These are phyloP conservation scores for Eimeria sp. DNA, from an alignment of 169 alveolate species.

Conservation along the genomic window DNA sequence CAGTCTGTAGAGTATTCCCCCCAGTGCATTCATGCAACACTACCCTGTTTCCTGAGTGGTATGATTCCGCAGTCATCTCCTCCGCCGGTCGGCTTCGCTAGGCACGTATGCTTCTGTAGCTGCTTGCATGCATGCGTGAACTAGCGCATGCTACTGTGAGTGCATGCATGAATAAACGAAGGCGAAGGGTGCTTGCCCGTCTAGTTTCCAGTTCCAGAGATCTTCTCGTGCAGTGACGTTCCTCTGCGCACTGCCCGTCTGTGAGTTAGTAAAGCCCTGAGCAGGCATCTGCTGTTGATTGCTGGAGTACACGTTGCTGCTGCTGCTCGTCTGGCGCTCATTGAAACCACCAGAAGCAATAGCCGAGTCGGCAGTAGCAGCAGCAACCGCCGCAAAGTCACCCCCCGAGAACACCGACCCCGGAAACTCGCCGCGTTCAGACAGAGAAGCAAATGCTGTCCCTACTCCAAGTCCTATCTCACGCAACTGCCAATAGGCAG, in stretches of 20 bases:
- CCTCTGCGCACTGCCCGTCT: neutral
- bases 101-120: neutral
- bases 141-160: neutral
- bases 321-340: neutral
- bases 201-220: slow-evolving; percentile 26
- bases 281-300: neutral
- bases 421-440: slow-evolving; percentile 57
- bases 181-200: slow-evolving; percentile 21
- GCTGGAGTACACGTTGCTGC: neutral
- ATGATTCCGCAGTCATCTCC: neutral
- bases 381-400: neutral
- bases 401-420: slow-evolving; percentile 37
- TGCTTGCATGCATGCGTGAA: neutral
- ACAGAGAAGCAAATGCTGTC: neutral
- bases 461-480: slow-evolving; percentile 42
- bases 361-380: neutral
- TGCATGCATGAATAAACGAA: neutral
- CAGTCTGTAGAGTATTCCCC: neutral
- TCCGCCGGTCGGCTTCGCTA: neutral
- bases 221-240: slow-evolving; percentile 45
- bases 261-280: slow-evolving; percentile 17
- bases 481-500: slow-evolving; percentile 55
- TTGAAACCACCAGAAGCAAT: neutral
- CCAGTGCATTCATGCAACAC: neutral
- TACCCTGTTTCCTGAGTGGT: neutral